A percentile compares a stretch with the other conserved stretches of the same genome.
Conservation (phyloP, 179 eudicot species). For the Carnegiea gigantea region DNA sequence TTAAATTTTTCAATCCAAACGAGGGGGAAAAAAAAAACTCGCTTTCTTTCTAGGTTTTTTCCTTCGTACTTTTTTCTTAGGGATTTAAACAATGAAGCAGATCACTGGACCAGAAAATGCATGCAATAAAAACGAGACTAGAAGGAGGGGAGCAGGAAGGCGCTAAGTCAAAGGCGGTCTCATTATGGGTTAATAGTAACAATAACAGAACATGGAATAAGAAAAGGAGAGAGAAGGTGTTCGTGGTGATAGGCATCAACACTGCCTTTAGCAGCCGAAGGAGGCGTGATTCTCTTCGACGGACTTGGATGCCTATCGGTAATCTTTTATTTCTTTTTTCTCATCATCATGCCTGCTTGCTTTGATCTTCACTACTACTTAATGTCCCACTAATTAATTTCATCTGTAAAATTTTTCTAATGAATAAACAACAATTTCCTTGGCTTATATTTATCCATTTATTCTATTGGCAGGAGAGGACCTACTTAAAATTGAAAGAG, state of each 20-base stretch:
- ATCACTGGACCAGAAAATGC: slow-evolving; percentile 32
- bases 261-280: slow-evolving; percentile 36
- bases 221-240: slow-evolving; percentile 15
- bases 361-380: background rate
- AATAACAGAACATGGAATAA: background rate
- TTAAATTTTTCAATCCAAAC: no score
- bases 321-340: background rate
- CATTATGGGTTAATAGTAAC: background rate
- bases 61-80: no score
- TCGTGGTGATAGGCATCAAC: slow-evolving; percentile 29
- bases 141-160: background rate
- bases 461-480: slow-evolving; percentile 22
- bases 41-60: no score
- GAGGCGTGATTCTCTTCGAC: slow-evolving; percentile 32
- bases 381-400: no score
- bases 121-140: slow-evolving; percentile 26
- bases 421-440: background rate
- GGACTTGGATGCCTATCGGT: slow-evolving; percentile 39
- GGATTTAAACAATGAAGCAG: slow-evolving; percentile 6
- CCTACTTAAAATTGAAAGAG: slow-evolving; percentile 20
- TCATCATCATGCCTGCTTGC: background rate
- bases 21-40: no score
- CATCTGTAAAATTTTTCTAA: background rate
- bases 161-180: background rate
- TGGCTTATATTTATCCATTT: background rate